Conservation (phyloP, 1,284 basidiomycete genomes). For the Leccinum glutinopallens region DNA sequence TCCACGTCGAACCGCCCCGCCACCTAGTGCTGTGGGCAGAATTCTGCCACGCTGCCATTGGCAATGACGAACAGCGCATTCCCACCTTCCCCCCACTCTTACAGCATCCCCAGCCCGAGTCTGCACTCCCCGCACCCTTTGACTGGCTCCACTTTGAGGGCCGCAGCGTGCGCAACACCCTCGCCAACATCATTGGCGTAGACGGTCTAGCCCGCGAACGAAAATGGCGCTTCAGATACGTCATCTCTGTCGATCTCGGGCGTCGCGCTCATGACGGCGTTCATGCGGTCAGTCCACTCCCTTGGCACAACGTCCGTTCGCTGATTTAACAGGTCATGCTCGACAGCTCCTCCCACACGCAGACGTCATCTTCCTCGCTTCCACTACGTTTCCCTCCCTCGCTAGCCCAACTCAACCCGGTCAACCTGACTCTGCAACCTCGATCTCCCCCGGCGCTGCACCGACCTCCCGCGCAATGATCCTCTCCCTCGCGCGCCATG, state of each 20-base stretch:
- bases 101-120: conserved; percentile 37
- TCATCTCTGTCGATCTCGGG: conserved; percentile 77
- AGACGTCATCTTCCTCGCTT: conserved; percentile 65
- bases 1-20: conserved; percentile 26
- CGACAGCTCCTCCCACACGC: conserved; percentile 73
- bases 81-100: conserved; percentile 12
- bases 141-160: conserved; percentile 86
- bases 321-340: background rate
- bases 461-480: conserved; percentile 54
- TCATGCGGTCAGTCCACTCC: conserved; percentile 56
- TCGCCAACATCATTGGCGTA: conserved; percentile 72
- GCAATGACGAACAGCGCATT: background rate
- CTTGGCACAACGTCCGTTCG: background rate
- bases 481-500: conserved; percentile 35
- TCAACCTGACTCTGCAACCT: conserved; percentile 21
- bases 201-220: conserved; percentile 78
- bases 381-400: conserved; percentile 30
- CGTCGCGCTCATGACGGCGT: conserved; percentile 73
- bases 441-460: conserved; percentile 56
- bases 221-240: conserved; percentile 70
- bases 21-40: background rate
- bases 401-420: background rate
- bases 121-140: conserved; percentile 69
- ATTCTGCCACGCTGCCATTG: no score
- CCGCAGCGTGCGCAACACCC: conserved; percentile 70